Percentiles rank a stretch among this genome's conserved stretches.
Evolutionary conservation across 139 green algal species (phyloP).

Genomic region (Picocystis salinarum): DNA sequence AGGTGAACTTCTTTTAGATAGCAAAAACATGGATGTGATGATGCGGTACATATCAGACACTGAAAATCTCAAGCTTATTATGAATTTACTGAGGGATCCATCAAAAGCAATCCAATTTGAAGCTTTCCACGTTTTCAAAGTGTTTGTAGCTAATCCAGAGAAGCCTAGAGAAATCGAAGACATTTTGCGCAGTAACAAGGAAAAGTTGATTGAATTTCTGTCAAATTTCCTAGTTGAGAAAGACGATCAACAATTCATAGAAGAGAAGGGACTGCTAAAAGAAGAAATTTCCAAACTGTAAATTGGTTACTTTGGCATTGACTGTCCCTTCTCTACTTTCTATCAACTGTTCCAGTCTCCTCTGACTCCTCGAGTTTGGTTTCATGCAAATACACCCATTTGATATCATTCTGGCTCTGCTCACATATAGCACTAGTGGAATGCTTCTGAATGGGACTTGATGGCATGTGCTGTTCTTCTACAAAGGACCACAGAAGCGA

Average conservation of each 20-base stretch:
- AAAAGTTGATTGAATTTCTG: constrained; percentile 82
- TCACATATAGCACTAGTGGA: too few species aligned
- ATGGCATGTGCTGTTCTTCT: too few species aligned
- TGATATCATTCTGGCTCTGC: too few species aligned
- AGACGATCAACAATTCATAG: constrained; percentile 67
- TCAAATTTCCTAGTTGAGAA: constrained; percentile 42
- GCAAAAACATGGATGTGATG: constrained; percentile 64
- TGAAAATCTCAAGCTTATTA: constrained; percentile 78
- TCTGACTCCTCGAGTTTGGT: too few species aligned
- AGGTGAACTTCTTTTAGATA: constrained; percentile 76
- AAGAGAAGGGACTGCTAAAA: constrained; percentile 77
- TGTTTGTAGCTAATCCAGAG: constrained; percentile 89
- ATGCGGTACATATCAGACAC: constrained; percentile 67
- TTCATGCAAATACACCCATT: too few species aligned
- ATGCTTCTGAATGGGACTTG: too few species aligned
- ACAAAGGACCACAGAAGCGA: too few species aligned
- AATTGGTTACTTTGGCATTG: too few species aligned
- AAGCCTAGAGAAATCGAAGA: constrained; percentile 63
- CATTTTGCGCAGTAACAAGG: constrained; percentile 66
- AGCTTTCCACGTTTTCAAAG: constrained; percentile 96
- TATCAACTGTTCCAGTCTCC: too few species aligned
- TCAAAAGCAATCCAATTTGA: constrained; percentile 83
- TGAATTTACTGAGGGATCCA: constrained; percentile 78
- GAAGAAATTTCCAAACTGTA: too few species aligned
- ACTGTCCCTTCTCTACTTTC: too few species aligned